Conservation (phyloP, 2,329 filamentous ascomycete species). For the Ascochyta koolunga region DNA sequence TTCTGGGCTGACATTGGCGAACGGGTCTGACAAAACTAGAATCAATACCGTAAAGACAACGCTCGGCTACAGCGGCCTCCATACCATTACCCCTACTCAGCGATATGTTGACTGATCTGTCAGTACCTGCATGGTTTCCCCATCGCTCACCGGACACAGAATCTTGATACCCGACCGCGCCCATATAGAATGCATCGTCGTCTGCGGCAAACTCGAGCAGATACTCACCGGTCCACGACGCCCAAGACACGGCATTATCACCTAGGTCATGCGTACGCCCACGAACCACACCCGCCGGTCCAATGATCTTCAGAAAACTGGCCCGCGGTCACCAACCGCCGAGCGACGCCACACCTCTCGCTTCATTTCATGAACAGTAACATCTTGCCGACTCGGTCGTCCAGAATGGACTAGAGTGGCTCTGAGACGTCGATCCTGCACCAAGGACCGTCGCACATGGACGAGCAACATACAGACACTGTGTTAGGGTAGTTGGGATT, state of each 20-base stretch:
- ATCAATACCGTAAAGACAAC: constrained; percentile 10
- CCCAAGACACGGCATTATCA: constrained; percentile 15
- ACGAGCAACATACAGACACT: background rate
- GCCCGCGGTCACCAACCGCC: background rate
- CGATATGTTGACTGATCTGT: constrained; percentile 5
- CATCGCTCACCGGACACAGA: constrained; percentile 29
- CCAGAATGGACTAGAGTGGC: background rate
- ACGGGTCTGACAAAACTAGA: constrained; percentile 1
- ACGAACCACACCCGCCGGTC: constrained; percentile 22
- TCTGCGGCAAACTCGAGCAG: background rate
- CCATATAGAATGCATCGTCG: constrained; percentile 1
- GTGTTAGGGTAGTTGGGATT: background rate
- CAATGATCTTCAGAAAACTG: background rate
- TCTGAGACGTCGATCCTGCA: background rate
- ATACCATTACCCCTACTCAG: constrained; percentile 7
- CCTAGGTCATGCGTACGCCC: constrained; percentile 25
- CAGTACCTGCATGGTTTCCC: constrained; percentile 1
- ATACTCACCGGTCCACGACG: constrained; percentile 30
- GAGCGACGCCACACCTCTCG: background rate
- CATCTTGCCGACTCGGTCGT: background rate
- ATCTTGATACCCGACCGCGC: constrained; percentile 10
- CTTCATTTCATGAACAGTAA: background rate
- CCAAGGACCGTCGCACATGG: background rate
- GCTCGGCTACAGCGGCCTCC: constrained; percentile 18
- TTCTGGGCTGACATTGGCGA: constrained; percentile 23